Base-by-base conservation (phyloP, 148 eudicot genomes). In the Hydrangea macrophylla region DNA sequence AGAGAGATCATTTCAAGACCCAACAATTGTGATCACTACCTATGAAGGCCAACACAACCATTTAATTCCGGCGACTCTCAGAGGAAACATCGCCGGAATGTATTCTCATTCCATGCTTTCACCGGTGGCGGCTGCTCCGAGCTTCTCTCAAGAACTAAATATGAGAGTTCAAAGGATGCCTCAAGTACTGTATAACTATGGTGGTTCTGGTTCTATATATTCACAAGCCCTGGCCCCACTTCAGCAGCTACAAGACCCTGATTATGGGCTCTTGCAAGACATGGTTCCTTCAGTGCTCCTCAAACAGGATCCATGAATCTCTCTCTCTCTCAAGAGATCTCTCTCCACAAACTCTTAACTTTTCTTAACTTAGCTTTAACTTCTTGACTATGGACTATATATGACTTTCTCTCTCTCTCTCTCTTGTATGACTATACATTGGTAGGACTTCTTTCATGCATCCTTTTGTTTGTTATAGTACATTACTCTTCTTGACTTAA, bases 221-320 rank as follows among this genome's bases (percentile, higher is more conserved):
- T 72, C 76, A 1, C 76, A 67, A 12, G 35, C 40, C 18, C 26
- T 32, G 11, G 45, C 66, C 17, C 75, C 65, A 35, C 23, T 64
- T 3, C 88, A 74, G 58, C 82, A 80, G 58, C 81, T 36, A 7
- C 83, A 74, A 48, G 6, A 6, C 57, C 32, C 70, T 68, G 96
- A 89, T 68, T 85, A 85, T 78, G 98, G 98, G 30, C 91, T 92
- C 22, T 74, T 92, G 67, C 96, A 92, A 58, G 98, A 92, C 65
- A 73, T 92, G 81, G 83, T 92, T 64, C 96, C 96, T 28, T 65
- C 92, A 32, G 80, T 79, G 64, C 57, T 81, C 63, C 79, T 83
- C 5, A 92, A 92, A 72, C 81, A 82, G 78, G 96, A 92, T 65
- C 93, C 85, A n/a, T 89, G 72, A 62, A 12, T 44, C 3, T 48